These are phyloP conservation scores for Fusarium sp. DNA, from an alignment of 2,329 filamentous ascomycete species.

Conservation along the genomic window DNA sequence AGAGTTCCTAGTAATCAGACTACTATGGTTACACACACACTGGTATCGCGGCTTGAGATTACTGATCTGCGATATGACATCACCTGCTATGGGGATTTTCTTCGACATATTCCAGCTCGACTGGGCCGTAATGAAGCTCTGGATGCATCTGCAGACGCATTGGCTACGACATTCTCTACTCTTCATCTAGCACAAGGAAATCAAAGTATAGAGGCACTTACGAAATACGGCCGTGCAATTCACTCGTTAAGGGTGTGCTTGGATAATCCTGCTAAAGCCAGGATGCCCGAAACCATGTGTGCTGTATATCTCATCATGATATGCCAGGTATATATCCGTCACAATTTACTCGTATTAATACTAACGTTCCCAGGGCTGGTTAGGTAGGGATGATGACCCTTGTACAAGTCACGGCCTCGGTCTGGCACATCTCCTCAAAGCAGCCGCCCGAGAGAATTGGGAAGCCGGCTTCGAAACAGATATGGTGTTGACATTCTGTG, in stretches of 20 bases:
- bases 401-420: slow-evolving; percentile 51
- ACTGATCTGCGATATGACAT: slow-evolving; percentile 63
- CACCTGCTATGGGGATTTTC: slow-evolving; percentile 60
- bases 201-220: slow-evolving; percentile 42
- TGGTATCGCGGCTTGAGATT: slow-evolving; percentile 53
- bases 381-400: slow-evolving; percentile 45
- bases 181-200: slow-evolving; percentile 36
- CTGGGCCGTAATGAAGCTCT: slow-evolving; percentile 61
- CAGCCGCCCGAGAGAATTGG: slow-evolving; percentile 44
- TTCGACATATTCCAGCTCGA: slow-evolving; percentile 60
- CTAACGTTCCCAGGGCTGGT: slow-evolving; percentile 48
- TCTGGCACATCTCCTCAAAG: slow-evolving; percentile 51
- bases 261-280: slow-evolving; percentile 46
- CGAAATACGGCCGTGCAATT: slow-evolving; percentile 52
- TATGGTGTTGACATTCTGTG: slow-evolving; percentile 50
- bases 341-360: too few species aligned
- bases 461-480: slow-evolving; percentile 47
- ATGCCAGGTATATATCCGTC: slow-evolving; percentile 48
- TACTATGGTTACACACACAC: slow-evolving; percentile 41
- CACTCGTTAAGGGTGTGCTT: slow-evolving; percentile 47
- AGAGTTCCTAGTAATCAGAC: slow-evolving; percentile 51
- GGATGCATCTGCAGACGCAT: slow-evolving; percentile 54
- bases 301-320: slow-evolving; percentile 56
- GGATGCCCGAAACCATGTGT: slow-evolving; percentile 53
- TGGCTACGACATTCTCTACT: slow-evolving; percentile 47